A percentile compares a stretch with the other conserved stretches of the same genome.
These are phyloP conservation scores for Solanum dulcamara DNA, from an alignment of 257 asterid genomes.

Conservation along the genomic window DNA sequence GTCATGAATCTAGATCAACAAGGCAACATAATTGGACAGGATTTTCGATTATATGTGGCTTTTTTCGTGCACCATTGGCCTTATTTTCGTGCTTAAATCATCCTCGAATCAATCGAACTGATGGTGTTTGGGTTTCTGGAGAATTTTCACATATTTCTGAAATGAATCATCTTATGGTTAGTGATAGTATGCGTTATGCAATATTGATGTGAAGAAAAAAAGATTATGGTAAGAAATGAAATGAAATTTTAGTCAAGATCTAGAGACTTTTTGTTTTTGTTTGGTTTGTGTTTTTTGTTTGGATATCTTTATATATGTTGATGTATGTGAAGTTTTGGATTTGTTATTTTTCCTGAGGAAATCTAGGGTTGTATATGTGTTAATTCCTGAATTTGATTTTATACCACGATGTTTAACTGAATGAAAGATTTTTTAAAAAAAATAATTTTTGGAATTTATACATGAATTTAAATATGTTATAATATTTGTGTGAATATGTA, in stretches of 20 bases:
- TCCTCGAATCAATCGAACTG: conserved; percentile 19
- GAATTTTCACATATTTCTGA: conserved; percentile 34
- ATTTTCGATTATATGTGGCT: conserved; percentile 14
- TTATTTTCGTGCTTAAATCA: conserved; percentile 22
- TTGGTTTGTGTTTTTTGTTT: neutral
- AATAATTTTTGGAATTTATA: neutral
- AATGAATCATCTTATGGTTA: conserved; percentile 38
- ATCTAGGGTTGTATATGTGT: neutral
- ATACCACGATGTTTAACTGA: neutral
- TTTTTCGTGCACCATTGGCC: conserved; percentile 20
- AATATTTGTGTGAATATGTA: neutral
- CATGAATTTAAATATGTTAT: neutral
- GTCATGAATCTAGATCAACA: neutral
- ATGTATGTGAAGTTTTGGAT: neutral
- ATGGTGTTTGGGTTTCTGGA: conserved; percentile 38
- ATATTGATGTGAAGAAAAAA: conserved; percentile 30
- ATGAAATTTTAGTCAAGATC: neutral
- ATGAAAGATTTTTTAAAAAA: neutral
- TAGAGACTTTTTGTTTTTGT: neutral
- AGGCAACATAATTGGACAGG: conserved; percentile 9
- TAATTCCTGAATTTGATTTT: neutral
- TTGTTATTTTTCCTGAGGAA: neutral
- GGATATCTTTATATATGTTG: neutral
- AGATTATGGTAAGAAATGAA: neutral
- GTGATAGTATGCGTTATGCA: conserved; percentile 38